A percentile compares a stretch with the other conserved stretches of the same genome.
Conservation (phyloP, 225 moss, liverwort and hornwort genomes). For the Antitrichia curtipendula region DNA sequence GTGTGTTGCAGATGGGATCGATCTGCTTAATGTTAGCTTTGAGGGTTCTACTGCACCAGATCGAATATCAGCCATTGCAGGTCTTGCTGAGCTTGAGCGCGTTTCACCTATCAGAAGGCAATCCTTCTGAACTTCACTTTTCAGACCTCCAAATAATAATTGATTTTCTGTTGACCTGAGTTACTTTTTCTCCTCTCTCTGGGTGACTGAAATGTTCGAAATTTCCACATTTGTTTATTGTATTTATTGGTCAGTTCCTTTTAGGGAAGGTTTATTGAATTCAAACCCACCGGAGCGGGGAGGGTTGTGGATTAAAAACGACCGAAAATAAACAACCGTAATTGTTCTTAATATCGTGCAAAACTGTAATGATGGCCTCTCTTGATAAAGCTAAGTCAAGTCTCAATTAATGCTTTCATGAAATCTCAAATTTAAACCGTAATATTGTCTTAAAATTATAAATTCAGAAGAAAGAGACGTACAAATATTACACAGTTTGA, state of each 20-base stretch:
- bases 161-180: background rate
- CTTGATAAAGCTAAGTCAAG: too few species aligned
- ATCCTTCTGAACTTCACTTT: background rate
- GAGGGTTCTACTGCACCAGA: conserved; percentile 88
- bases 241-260: background rate
- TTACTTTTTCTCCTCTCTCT: background rate
- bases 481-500: background rate
- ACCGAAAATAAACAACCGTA: background rate
- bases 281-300: background rate
- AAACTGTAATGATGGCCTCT: background rate
- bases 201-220: background rate
- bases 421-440: background rate
- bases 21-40: conserved; percentile 94
- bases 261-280: background rate
- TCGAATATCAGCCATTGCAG: conserved; percentile 77
- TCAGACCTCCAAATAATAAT: background rate
- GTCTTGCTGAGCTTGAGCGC: conserved; percentile 60
- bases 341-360: background rate
- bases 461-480: background rate
- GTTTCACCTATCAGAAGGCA: conserved; percentile 75
- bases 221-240: background rate
- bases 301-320: background rate
- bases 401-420: background rate
- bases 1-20: conserved; percentile 50
- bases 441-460: background rate